Evolutionary conservation across 2,329 filamentous ascomycete species (phyloP), one percentile per base, ranked within the genome.

Genomic region (Fusarium avenaceum): DNA sequence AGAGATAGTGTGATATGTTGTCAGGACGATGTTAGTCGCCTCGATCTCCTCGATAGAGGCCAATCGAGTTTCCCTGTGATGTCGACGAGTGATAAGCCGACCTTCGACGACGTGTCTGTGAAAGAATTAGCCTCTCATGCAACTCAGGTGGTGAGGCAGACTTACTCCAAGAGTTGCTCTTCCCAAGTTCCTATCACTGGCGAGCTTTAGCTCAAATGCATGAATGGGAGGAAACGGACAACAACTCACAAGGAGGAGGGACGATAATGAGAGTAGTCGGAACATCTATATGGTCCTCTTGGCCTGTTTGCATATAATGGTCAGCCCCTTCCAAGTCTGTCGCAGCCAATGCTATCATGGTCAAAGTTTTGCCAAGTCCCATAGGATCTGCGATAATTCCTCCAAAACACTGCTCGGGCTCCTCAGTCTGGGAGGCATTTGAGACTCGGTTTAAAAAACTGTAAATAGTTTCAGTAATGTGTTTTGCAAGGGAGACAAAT

Each of bases 311-410:
- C 3, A 46, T 17, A 0, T 14, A 3, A 4, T 6, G 32, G 4
- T 3, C 11, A 4, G 22, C 2, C 5, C 10, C 26, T 3, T 63
- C 49, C 2, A 58, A 3, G 14, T 75, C 72, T 0, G 70, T 63
- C 2, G 80, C 81, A 3, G 76, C 69, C 2, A 85, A 57, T 1
- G 81, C 70, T 26, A 84, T 80, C 78, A 83, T 82, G 0, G 78
- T 78, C 1, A 83, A 60, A 1, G 82, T 82, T 53, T 84, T 84
- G 0, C 82, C 82, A 0, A 84, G 70, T 1, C 82, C 82, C 82
- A 84, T 84, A 0, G 78, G 75, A 57, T 84, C 82, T 1, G 81
- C 82, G 22, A 84, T 72, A n/a, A 84, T 80, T 2, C 82, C 82
- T 0, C 82, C 82, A 11, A 71, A 72, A n/a, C 82, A 82, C 0